Base-by-base conservation (phyloP, 2,329 filamentous ascomycete species). In the Fusarium subtropicale region DNA sequence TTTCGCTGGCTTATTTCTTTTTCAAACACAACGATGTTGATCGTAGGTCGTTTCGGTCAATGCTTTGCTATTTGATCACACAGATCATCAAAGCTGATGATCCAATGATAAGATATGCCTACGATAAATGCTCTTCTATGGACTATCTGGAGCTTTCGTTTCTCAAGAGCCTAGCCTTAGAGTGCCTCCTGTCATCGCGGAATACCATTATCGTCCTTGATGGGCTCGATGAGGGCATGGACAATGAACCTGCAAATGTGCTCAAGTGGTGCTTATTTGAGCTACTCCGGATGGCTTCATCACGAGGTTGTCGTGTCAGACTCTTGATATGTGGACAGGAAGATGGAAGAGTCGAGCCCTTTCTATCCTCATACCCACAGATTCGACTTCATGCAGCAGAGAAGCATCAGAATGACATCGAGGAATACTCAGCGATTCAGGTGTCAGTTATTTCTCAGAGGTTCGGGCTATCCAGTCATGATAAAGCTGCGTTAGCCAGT, bases 391-490 rank as follows among this genome's bases (percentile, higher is more conserved):
- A 36, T 10, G 10, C 16, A 5, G 16, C 7, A 36, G 7, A 36
- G 9, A 3, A 7, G 3, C 33, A 36, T n/a, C 3, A 9, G 33
- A 36, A n/a, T 16, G 33, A 36, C 16, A 36, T 36, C 10, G 33
- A n/a, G 16, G 33, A 36, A 7, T 34, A 34, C 7, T 34, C 15
- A 7, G 18, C 3, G 7, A 16, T 8, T 3, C 15, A 8, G 7
- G 33, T 16, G 1, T 8, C 16, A 3, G 7, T 34, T 1, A 36
- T 36, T 4, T 3, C 16, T n/a, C 9, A 2, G 1, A 36, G 16
- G 33, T 36, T 36, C 4, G 7, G 16, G 13, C 33, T 36, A 4
- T 1, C 8, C 1, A 10, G 8, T 36, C 7, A 36, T 2, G 33
- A 36, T 9, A 4, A 9, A 10, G 5, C 18, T 4, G 16, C 9